Base-by-base conservation (phyloP, 371 early-diverging fungal genomes). In the Syncephalastrum racemosum region DNA sequence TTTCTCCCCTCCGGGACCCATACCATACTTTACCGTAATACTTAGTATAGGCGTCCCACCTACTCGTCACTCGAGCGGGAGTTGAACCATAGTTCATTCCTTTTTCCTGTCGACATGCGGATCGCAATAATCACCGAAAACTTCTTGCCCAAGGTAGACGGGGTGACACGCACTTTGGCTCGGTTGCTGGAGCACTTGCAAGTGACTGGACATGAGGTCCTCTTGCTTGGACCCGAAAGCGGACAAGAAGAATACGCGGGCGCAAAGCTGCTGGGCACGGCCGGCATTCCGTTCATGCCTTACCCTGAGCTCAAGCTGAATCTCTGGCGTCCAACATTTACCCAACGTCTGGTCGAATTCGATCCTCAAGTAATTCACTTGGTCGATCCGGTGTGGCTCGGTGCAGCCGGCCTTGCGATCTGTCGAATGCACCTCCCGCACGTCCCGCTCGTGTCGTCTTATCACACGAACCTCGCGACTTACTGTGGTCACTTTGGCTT, bases 241-340 rank as follows among this genome's bases (percentile, higher is more conserved):
- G 64, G 64, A 7, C 63, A 59, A 59, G 46, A 60, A 18, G 61
- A 56, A 0, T 79, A 74, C 57, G 76, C 77, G 5, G 68, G 70
- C 2, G 77, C 77, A 15, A 56, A 68, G 31, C 54, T 79, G 8
- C 47, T 71, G 50, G 80, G 80, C 18, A 79, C 80, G 5, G 58
- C 55, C 16, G 80, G 80, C 15, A 64, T 76, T 43, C 76, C 80
- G 3, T 70, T 79, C 25, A 59, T 67, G 46, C 69, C 62, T 3
- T 79, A 79, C 50, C 80, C 77, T n/a, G 80, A 74, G 53, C 71
- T 79, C 24, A 79, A 74, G 50, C 50, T 74, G 4, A 76, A 79
- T 50, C 56, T 79, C 2, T 79, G 80, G 80, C 56, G 71, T 24
- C 71, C 80, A 3, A 47, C 24, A 22, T 76, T 76, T 46, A 74